Percentiles rank a stretch among this genome's conserved stretches.
phyloP scores from a whole-genome alignment of 805 yeast species.

The Schwanniomyces yamadae region DNA sequence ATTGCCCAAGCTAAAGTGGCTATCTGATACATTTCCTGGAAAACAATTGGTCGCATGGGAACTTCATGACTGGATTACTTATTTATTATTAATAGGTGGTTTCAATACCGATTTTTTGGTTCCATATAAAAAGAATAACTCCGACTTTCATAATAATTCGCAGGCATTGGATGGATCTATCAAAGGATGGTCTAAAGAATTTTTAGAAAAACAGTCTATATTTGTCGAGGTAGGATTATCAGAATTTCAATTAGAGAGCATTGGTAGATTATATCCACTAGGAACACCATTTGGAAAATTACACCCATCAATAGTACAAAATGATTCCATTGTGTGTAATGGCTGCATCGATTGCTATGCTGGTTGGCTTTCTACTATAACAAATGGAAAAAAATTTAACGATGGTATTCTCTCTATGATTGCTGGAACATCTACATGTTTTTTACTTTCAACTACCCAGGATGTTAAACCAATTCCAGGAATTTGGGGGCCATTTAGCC shows the following conservation, averaged over 20 bases:
- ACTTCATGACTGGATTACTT: slow-evolving; percentile 48
- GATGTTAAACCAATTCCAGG: slow-evolving; percentile 32
- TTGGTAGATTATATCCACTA: slow-evolving; percentile 9
- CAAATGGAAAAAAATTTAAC: slow-evolving; percentile 17
- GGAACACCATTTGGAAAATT: slow-evolving; percentile 21
- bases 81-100: slow-evolving; percentile 28
- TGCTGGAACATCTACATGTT: slow-evolving; percentile 66
- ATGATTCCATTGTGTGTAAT: slow-evolving; percentile 26
- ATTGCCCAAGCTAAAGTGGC: slow-evolving; percentile 48
- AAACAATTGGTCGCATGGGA: slow-evolving; percentile 43
- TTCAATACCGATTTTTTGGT: slow-evolving; percentile 15
- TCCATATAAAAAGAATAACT: slow-evolving; percentile 3
- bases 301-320: background rate
- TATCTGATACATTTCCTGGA: slow-evolving; percentile 23
- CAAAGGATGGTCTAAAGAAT: slow-evolving; percentile 47
- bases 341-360: slow-evolving; percentile 64
- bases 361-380: slow-evolving; percentile 45
- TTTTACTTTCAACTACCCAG: slow-evolving; percentile 26
- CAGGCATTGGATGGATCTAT: slow-evolving; percentile 56
- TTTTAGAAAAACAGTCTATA: slow-evolving; percentile 23
- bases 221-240: slow-evolving; percentile 28
- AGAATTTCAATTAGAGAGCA: slow-evolving; percentile 13
- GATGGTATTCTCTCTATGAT: slow-evolving; percentile 40
- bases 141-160: slow-evolving; percentile 2
- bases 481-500: slow-evolving; percentile 60